Evolutionary conservation across 495 filamentous ascomycete species (phyloP).

Genomic region (Hypomontagnella monticulosa): DNA sequence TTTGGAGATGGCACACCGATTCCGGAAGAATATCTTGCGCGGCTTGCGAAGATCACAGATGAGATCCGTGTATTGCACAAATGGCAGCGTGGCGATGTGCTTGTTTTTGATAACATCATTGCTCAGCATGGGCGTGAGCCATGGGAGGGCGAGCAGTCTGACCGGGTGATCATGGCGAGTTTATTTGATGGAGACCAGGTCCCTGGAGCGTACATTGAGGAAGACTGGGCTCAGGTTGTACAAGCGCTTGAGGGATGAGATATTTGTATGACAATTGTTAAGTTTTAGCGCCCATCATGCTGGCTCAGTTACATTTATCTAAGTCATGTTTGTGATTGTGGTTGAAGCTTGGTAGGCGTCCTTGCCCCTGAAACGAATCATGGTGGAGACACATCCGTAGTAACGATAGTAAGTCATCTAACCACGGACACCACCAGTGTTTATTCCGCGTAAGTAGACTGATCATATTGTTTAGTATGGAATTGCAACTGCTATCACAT

Average conservation of each 20-base stretch:
- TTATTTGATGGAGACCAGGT: slow-evolving; percentile 53
- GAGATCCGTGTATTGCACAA: slow-evolving; percentile 58
- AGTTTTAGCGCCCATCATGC: too few species aligned
- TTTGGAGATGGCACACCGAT: slow-evolving; percentile 65
- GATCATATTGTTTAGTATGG: too few species aligned
- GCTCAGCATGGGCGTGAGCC: slow-evolving; percentile 60
- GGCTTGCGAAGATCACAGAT: slow-evolving; percentile 58
- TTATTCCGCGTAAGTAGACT: too few species aligned
- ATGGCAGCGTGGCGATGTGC: slow-evolving; percentile 54
- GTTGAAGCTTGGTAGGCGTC: too few species aligned
- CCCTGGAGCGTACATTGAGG: slow-evolving; percentile 55
- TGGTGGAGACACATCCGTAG: too few species aligned
- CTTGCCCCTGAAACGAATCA: too few species aligned
- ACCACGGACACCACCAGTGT: too few species aligned
- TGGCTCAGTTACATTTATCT: too few species aligned
- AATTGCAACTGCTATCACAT: too few species aligned
- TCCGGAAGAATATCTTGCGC: slow-evolving; percentile 58
- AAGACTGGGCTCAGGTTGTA: slow-evolving; percentile 58
- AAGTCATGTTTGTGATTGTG: too few species aligned
- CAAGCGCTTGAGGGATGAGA: slow-evolving; percentile 46
- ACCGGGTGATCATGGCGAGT: slow-evolving; percentile 58
- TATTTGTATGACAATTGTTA: background rate
- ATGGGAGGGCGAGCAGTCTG: slow-evolving; percentile 56
- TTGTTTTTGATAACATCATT: slow-evolving; percentile 60
- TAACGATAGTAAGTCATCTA: too few species aligned